Conservation (phyloP, 2,329 filamentous ascomycete species). For the Claviceps capensis region DNA sequence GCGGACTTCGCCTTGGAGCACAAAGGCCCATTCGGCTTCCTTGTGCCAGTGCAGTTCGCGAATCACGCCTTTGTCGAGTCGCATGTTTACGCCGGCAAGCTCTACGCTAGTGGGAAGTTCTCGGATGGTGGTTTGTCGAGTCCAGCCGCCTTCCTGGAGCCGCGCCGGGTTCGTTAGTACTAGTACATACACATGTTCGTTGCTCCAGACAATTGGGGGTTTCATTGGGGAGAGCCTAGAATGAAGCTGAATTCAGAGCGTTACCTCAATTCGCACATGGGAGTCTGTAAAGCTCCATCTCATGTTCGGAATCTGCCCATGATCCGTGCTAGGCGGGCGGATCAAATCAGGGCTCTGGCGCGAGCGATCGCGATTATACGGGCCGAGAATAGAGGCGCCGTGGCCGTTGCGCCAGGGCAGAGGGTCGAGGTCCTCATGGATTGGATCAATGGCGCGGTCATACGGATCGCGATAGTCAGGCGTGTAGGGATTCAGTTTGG, state of each 20-base stretch:
- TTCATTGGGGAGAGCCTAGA: too few relatives aligned
- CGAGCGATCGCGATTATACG: conserved; percentile 54
- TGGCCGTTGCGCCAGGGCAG: conserved; percentile 50
- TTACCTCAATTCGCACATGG: conserved; percentile 47
- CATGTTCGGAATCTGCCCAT: conserved; percentile 57
- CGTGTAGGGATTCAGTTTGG: conserved; percentile 37
- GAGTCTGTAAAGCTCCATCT: conserved; percentile 58
- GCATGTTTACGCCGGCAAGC: conserved; percentile 67
- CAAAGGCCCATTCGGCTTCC: conserved; percentile 66
- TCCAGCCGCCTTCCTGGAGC: conserved; percentile 58
- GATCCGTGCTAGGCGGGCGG: conserved; percentile 59
- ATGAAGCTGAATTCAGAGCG: conserved; percentile 6
- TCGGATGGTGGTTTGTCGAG: conserved; percentile 55
- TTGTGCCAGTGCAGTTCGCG: conserved; percentile 74
- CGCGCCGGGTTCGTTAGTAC: conserved; percentile 1
- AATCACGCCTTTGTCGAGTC: conserved; percentile 57
- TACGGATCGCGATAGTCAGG: conserved; percentile 46
- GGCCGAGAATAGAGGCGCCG: conserved; percentile 54
- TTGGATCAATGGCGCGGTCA: conserved; percentile 47
- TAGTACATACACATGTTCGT: neutral
- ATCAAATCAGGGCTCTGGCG: conserved; percentile 59
- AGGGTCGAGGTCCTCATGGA: conserved; percentile 48
- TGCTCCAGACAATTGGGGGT: too few relatives aligned
- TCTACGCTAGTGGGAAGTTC: conserved; percentile 54
- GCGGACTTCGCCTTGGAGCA: conserved; percentile 56